These are phyloP conservation scores for Penicillium lagena DNA, from an alignment of 495 filamentous ascomycete genomes.

Conservation along the genomic window DNA sequence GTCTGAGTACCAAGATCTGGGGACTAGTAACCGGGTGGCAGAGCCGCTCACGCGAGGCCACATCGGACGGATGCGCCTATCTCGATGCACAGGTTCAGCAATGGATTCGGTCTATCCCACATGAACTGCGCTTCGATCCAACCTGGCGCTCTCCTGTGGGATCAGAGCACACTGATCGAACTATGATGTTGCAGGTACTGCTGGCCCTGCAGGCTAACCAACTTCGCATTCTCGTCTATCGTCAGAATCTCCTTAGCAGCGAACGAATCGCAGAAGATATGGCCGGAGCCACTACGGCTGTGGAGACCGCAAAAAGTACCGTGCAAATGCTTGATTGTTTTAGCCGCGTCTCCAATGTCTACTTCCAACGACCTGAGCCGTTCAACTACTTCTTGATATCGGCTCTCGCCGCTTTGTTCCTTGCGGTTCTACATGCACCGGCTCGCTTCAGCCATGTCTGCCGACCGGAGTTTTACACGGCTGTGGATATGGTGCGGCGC, in stretches of 20 bases:
- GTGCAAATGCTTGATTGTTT: conserved; percentile 66
- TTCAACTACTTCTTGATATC: conserved; percentile 84
- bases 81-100: conserved; percentile 69
- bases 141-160: conserved; percentile 19
- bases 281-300: conserved; percentile 55
- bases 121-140: conserved; percentile 48
- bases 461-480: conserved; percentile 73
- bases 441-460: conserved; percentile 61
- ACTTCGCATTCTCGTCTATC: conserved; percentile 73
- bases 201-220: conserved; percentile 68
- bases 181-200: conserved; percentile 40
- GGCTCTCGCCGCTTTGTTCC: conserved; percentile 69
- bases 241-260: conserved; percentile 65
- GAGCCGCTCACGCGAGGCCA: conserved; percentile 40
- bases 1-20: conserved; percentile 73
- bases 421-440: conserved; percentile 73
- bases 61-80: conserved; percentile 58
- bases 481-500: conserved; percentile 69
- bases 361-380: conserved; percentile 67
- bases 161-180: conserved; percentile 24
- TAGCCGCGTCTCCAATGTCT: conserved; percentile 66
- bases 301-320: conserved; percentile 71
- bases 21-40: conserved; percentile 42
- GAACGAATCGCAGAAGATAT: conserved; percentile 65
- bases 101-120: conserved; percentile 61